These are phyloP conservation scores for Ambrosiella cleistominuta DNA, from an alignment of 2,329 filamentous ascomycete species.

Conservation along the genomic window DNA sequence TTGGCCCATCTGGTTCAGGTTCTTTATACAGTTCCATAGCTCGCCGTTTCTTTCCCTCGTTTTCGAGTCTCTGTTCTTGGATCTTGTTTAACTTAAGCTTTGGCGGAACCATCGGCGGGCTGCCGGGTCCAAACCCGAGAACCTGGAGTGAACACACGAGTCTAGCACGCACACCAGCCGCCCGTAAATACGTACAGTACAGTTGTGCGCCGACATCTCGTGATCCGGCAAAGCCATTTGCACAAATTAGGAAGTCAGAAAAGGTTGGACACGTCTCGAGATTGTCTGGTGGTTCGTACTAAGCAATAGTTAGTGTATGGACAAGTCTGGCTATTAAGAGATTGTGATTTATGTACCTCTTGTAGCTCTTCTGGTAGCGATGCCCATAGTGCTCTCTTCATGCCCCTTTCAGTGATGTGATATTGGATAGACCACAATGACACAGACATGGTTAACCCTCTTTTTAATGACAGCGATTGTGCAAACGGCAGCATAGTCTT, in stretches of 20 bases:
- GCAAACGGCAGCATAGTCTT: conserved; percentile 54
- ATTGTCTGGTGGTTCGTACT: conserved; percentile 42
- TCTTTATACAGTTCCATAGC: conserved; percentile 9
- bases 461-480: conserved; percentile 57
- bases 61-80: conserved; percentile 11
- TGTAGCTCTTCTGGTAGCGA: conserved; percentile 44
- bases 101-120: conserved; percentile 26
- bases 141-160: conserved; percentile 83
- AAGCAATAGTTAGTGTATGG: conserved; percentile 15
- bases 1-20: not conserved
- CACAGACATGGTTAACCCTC: conserved; percentile 54
- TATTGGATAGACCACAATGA: conserved; percentile 54
- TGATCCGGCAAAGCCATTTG: conserved; percentile 56
- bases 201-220: conserved; percentile 79
- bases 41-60: conserved; percentile 18
- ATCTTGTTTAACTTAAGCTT: conserved; percentile 21
- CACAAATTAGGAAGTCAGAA: conserved; percentile 55
- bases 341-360: conserved; percentile 26
- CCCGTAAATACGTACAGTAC: conserved; percentile 72
- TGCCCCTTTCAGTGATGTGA: conserved; percentile 50
- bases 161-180: conserved; percentile 63
- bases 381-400: conserved; percentile 58
- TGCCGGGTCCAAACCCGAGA: conserved; percentile 46
- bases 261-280: conserved; percentile 52
- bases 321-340: not conserved